These are phyloP conservation scores for Lophium mytilinum DNA, from an alignment of 495 filamentous ascomycete genomes.

Conservation along the genomic window DNA sequence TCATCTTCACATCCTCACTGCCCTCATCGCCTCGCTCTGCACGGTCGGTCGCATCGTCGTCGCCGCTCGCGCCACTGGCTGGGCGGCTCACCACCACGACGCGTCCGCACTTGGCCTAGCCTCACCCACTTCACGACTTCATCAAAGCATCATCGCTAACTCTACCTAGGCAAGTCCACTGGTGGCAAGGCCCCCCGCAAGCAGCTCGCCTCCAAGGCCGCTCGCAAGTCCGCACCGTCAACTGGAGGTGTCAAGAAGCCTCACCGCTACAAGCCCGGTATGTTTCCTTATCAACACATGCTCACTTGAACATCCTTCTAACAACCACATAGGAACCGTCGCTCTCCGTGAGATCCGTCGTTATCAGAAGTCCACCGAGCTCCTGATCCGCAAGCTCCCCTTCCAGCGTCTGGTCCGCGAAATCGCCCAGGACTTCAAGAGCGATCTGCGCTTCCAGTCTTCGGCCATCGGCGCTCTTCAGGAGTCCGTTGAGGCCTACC, in stretches of 20 bases:
- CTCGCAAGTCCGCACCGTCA: conserved; percentile 26
- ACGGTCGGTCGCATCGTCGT: conserved; percentile 21
- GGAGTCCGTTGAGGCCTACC: conserved; percentile 99
- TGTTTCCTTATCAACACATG: conserved; percentile 22
- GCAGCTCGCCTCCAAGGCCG: conserved; percentile 29
- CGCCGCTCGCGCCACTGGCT: conserved; percentile 28
- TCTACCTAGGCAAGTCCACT: conserved; percentile 34
- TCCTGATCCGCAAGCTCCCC: conserved; percentile 99
- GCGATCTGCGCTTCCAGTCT: conserved; percentile 98
- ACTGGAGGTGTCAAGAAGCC: conserved; percentile 98
- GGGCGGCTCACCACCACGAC: conserved; percentile 8
- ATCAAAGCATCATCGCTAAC: conserved; percentile 36
- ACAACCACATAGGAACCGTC: conserved; percentile 66
- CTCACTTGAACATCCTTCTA: conserved; percentile 25
- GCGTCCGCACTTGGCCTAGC: conserved; percentile 4
- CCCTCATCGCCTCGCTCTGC: conserved; percentile 10
- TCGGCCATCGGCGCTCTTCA: conserved; percentile 99
- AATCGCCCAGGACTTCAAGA: conserved; percentile 99
- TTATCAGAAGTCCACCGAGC: conserved; percentile 99
- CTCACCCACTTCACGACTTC: conserved; percentile 11
- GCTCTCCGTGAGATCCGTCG: conserved; percentile 99
- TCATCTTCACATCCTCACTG: neutral
- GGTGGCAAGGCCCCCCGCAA: conserved; percentile 29
- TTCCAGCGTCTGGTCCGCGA: conserved; percentile 99
- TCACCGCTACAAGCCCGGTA: conserved; percentile 99